Evolutionary conservation across 2,329 filamentous ascomycete genomes (phyloP).

Genomic region (Trichoderma sp.): DNA sequence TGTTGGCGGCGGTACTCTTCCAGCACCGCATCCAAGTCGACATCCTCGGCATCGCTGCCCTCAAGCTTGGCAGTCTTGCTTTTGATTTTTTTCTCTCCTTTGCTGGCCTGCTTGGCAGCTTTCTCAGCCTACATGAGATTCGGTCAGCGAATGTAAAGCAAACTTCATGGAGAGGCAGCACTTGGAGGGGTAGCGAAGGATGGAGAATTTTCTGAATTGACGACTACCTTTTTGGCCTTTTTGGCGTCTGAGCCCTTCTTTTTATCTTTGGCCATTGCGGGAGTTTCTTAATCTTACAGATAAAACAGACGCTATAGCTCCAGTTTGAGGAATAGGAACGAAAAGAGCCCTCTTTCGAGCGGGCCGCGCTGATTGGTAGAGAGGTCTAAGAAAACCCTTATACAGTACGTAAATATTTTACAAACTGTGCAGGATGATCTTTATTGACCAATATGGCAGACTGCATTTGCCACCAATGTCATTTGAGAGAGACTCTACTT

Average conservation of each 20-base stretch:
- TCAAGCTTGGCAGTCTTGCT: slow-evolving; percentile 69
- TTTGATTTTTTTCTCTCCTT: slow-evolving; percentile 84
- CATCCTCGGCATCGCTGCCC: slow-evolving; percentile 88
- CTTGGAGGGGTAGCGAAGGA: slow-evolving; percentile 24
- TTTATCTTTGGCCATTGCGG: slow-evolving; percentile 56
- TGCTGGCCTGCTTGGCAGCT: slow-evolving; percentile 81
- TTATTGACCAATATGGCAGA: not conserved
- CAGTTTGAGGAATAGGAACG: not conserved
- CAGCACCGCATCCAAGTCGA: slow-evolving; percentile 90
- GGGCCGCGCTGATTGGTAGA: slow-evolving; percentile 10
- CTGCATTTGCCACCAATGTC: not conserved
- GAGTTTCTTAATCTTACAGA: not conserved
- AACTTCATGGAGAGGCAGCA: slow-evolving; percentile 32
- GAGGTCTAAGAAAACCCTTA: slow-evolving; percentile 17
- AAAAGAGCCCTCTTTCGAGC: not conserved
- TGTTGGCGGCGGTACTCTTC: slow-evolving; percentile 92
- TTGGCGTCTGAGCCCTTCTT: slow-evolving; percentile 55
- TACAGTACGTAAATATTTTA: slow-evolving; percentile 16
- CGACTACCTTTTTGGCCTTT: slow-evolving; percentile 53
- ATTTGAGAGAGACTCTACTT: not conserved
- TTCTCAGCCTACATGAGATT: slow-evolving; percentile 56
- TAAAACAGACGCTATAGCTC: not conserved
- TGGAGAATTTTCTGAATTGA: slow-evolving; percentile 14
- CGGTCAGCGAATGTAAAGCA: slow-evolving; percentile 32
- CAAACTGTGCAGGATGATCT: not conserved